Evolutionary conservation across 148 eudicot genomes (phyloP).

Genomic region (Arbutus unedo): DNA sequence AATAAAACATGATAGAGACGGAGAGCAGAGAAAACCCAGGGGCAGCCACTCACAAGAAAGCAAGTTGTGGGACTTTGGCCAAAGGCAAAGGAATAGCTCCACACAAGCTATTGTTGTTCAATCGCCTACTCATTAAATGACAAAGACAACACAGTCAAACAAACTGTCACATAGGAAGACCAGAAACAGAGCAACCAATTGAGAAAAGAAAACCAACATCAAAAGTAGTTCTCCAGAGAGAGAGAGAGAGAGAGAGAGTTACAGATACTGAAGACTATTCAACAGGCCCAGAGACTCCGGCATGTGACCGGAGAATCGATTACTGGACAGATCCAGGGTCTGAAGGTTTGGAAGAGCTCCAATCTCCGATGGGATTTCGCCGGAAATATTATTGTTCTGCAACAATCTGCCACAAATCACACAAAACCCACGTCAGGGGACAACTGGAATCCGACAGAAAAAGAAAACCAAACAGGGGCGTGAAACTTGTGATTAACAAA

Average conservation of each 20-base stretch:
- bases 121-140: conserved; percentile 61
- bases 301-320: conserved; percentile 58
- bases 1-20: conserved; percentile 18
- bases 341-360: conserved; percentile 65
- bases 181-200: conserved; percentile 10
- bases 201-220: conserved; percentile 10
- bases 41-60: conserved; percentile 79
- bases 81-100: conserved; percentile 71
- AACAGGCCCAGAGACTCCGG: conserved; percentile 61
- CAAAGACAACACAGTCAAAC: conserved; percentile 32
- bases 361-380: conserved; percentile 69
- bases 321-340: conserved; percentile 86
- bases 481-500: not conserved
- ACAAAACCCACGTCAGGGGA: conserved; percentile 4
- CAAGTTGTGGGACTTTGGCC: conserved; percentile 70
- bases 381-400: conserved; percentile 89
- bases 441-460: not conserved
- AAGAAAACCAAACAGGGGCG: not conserved
- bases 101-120: conserved; percentile 84
- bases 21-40: conserved; percentile 9
- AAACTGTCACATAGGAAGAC: conserved; percentile 19
- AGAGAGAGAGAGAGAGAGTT: conserved; percentile 17
- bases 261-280: conserved; percentile 68
- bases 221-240: conserved; percentile 10
- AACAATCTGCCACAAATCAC: conserved; percentile 44